Base-by-base conservation (phyloP, 768 basidiomycete genomes). In the Termitomyces titanicus region DNA sequence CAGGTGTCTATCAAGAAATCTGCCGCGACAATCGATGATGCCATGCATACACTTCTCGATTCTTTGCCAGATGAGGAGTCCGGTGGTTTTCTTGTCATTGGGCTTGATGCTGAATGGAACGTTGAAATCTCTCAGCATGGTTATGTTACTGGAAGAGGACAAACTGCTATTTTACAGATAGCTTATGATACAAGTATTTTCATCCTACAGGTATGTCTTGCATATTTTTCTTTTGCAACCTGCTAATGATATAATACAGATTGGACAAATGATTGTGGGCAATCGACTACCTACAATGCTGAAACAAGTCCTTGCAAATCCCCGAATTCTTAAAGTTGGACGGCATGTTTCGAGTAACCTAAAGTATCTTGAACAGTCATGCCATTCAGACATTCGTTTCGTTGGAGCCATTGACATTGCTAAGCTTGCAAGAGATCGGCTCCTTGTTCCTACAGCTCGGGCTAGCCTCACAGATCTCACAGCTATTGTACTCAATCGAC, bases 391-490 rank as follows among this genome's bases (percentile, higher is more conserved):
- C 37, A 20, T 33, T 2, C 48, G 59, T 5, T 71, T 73, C 54
- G 43, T 45, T 17, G 68, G 69, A 22, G 65, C 44, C 9, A 20
- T 72, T 39, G 65, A 72, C 38, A 62, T 74, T 51, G 70, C 62
- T 5, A 47, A 49, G 2, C 49, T 64, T 44, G 68, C 70, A 3
- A 72, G 73, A 47, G 63, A 68, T 4, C 55, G 63, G 4, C 48
- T 57, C 6, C 20, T 66, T 9, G 47, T 63, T 1, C 35, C 50
- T 1, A 57, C 53, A 55, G 64, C 65, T 5, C 55, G 55, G 39
- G 51, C 58, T 27, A 51, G 70, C n/a, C 65, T 74, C 20, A 59
- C 66, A 1, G 71, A 74, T 47, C 59, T 74, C 2, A 64, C 56
- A 40, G 71, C 67, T 25, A 20, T 25, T 1, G 60, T 72, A 25